Base-by-base conservation (phyloP, 1,139 yeast species). In the Scheffersomyces quercinus region DNA sequence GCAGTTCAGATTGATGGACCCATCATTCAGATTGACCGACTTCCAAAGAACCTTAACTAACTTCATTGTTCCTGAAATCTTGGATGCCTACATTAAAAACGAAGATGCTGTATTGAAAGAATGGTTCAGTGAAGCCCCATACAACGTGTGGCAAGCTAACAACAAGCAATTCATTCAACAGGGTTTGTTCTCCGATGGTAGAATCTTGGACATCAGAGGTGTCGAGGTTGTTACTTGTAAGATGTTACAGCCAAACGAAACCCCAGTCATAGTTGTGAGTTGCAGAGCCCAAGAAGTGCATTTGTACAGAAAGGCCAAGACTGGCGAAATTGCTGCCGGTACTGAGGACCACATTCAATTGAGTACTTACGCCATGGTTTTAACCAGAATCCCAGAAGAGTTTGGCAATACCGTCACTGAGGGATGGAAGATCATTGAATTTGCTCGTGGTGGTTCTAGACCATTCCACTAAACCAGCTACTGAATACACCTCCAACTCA, bases 91-190 rank as follows among this genome's bases (percentile, higher is more conserved):
- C 69, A 89, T 89, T 52, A 87, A 87, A 59, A 97, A 97, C 52
- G 98, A 95, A 56, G 91, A 83, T 51, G 78, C 77, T 42, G 85
- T 85, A 24, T 77, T 95, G 62, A 88, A 91, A 65, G 73, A 75
- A 55, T 95, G 99, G 99, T 80, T 95, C 49, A 86, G 96, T 42
- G 99, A 95, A 68, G 98, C 98, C 29, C 98, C 99, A 32, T 90
- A 74, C 71, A 91, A 93, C 63, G 96, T 95, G 43, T 90, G 96
- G 82, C 82, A 88, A 54, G 96, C 97, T 34, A 89, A 87, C 65
- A 90, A 93, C 63, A 95, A 95, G 68, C 96, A 88, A 61, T 85
- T 90, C 64, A 82, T 86, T 58, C 96, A 91, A 59, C 96, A 91
- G 66, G 96, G 96, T 8, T 75, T 93, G 43, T 88, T 88, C 59